Evolutionary conservation across 2,329 filamentous ascomycete genomes (phyloP).

Genomic region (Neonectria neomacrospora): DNA sequence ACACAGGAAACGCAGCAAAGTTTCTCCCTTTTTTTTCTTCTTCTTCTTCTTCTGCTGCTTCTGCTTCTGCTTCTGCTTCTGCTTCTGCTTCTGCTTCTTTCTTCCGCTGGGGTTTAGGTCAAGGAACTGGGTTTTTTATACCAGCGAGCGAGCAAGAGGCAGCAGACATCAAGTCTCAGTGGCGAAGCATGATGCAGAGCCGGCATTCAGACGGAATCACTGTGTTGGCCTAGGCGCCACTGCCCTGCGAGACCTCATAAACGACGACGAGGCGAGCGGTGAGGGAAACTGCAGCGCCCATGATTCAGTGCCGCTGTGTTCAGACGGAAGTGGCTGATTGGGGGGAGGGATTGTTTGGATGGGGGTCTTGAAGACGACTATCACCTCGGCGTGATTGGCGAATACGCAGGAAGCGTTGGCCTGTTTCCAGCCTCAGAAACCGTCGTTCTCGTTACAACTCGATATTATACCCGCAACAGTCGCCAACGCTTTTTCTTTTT

Average conservation of each 20-base stretch:
- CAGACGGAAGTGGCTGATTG: neutral
- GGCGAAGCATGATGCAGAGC: neutral
- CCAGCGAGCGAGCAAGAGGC: neutral
- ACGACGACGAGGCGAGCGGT: neutral
- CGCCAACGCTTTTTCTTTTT: no score
- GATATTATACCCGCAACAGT: no score
- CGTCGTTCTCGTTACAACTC: no score
- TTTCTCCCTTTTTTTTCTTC: no score
- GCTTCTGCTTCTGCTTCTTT: no score
- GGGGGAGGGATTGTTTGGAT: neutral
- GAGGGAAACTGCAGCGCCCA: neutral
- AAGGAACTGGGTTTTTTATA: neutral
- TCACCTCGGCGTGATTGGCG: neutral
- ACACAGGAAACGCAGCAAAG: no score
- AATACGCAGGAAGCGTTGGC: neutral
- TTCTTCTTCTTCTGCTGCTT: no score
- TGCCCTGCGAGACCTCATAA: neutral
- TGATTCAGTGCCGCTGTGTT: neutral
- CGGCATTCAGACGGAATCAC: slow-evolving; percentile 3
- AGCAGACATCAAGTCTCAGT: slow-evolving; percentile 1
- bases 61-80: no score
- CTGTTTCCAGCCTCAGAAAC: no score
- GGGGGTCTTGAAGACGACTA: neutral
- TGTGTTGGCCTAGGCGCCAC: neutral
- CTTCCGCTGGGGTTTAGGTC: no score